phyloP scores from a whole-genome alignment of 1,284 basidiomycete species.

The Papiliotrema laurentii region DNA sequence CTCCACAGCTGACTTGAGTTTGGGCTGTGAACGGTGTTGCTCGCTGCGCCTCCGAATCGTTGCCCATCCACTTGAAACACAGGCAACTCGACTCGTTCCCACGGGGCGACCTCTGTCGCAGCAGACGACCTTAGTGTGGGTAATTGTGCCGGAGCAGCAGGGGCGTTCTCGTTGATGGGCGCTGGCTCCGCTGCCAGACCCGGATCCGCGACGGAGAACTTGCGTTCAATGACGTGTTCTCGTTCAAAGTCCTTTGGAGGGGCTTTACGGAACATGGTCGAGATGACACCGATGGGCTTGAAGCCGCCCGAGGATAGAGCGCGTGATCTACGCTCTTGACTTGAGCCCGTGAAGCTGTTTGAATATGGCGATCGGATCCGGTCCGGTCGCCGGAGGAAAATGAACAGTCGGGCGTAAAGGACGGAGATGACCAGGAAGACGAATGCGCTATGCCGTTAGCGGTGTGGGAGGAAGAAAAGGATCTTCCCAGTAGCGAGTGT shows the following conservation, averaged over 20 bases:
- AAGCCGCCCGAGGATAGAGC: conserved; percentile 1
- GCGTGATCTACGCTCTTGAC: conserved; percentile 1
- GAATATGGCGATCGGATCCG: conserved; percentile 41
- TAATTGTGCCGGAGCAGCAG: background rate
- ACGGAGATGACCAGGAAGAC: conserved; percentile 43
- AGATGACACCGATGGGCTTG: conserved; percentile 1
- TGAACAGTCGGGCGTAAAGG: conserved; percentile 46
- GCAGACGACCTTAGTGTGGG: too few species aligned
- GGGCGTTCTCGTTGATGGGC: too few species aligned
- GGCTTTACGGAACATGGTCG: background rate
- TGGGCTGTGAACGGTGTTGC: conserved; percentile 2
- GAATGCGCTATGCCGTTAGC: conserved; percentile 34
- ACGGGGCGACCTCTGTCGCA: conserved; percentile 36
- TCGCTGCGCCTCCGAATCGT: conserved; percentile 31
- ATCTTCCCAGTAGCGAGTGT: background rate
- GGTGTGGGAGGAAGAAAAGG: background rate
- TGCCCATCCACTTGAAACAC: conserved; percentile 46
- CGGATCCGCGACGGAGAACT: background rate
- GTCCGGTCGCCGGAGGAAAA: conserved; percentile 49
- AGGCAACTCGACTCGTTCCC: conserved; percentile 47
- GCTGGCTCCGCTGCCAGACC: background rate
- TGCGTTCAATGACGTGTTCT: background rate
- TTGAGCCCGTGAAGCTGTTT: conserved; percentile 17
- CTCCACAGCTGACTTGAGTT: conserved; percentile 17
- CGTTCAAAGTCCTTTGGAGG: background rate